Base-by-base conservation (phyloP, 768 basidiomycete genomes). In the Tubosaeta sp. region DNA sequence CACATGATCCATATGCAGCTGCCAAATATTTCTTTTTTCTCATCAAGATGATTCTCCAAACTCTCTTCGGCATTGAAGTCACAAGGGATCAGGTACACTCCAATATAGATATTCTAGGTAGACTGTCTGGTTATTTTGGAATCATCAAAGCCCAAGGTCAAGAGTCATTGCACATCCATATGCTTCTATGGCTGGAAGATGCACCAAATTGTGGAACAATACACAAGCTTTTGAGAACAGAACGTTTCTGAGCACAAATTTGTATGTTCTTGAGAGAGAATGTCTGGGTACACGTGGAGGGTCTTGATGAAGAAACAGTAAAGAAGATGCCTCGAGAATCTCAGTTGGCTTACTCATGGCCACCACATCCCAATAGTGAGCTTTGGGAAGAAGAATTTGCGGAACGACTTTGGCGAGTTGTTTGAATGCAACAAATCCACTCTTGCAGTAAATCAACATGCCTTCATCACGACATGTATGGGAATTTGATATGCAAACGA, bases 1-100 rank as follows among this genome's bases (percentile, higher is more conserved):
- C 49, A 0, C 24, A 8, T 1, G 49, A 50, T 44, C 49, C 49
- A 22, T 50, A 50, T 44, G 49, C 34, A 6, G 43, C 49, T 6
- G 35, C 49, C 4, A 50, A 50, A 22, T 50, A 29, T 6, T 50
- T 50, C 10, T 35, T 38, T 39, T 50, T 5, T n/a, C n/a, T 27
- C 2, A 44, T 50, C 7, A 3, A 44, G 2, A 16, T 16, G 1
- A 16, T 50, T 2, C 18, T 50, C 5, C 2, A 36, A 1, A 36
- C 25, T 3, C 14, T 48, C 10, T 42, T 48, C 34, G 48, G 48
- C 11, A 48, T 48, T 13, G n/a, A 42, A 14, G 1, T 14, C 1
- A 42, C 14, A 13, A 24, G 12, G 11, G 41, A 24, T 8, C 41
- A 12, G 14, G 18, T 31, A 2, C 8, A 29, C 3, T 9, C 6